These are phyloP conservation scores for Suhomyces prunicola DNA, from an alignment of 805 yeast species.

Conservation along the genomic window DNA sequence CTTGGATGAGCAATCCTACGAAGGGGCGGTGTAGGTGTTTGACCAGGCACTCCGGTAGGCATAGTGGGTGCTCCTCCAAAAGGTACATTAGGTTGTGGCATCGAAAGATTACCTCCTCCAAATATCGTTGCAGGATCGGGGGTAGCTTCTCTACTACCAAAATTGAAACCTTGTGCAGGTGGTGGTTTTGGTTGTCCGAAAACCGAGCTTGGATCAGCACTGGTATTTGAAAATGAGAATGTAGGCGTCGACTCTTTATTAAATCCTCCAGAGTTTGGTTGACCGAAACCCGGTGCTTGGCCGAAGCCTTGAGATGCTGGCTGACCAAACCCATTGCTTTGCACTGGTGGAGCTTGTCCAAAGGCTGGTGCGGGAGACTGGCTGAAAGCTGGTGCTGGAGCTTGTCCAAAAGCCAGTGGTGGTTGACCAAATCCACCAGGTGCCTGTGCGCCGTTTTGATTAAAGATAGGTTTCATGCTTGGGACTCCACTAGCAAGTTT, in stretches of 20 bases:
- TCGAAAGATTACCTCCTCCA: constrained; percentile 13
- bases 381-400: background rate
- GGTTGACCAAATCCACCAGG: constrained; percentile 1
- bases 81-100: constrained; percentile 2
- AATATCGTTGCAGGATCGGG: constrained; percentile 34
- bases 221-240: constrained; percentile 4
- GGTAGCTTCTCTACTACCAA: constrained; percentile 22
- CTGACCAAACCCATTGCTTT: constrained; percentile 1
- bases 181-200: constrained; percentile 5
- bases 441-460: constrained; percentile 1
- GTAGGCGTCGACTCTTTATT: constrained; percentile 5
- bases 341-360: background rate
- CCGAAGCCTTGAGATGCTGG: background rate
- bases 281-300: constrained; percentile 5
- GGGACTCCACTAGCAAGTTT: constrained; percentile 10
- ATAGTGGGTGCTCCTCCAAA: background rate
- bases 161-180: constrained; percentile 14
- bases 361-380: background rate
- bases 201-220: constrained; percentile 3
- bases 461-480: constrained; percentile 1
- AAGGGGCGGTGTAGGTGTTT: constrained; percentile 7
- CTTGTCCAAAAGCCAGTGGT: constrained; percentile 2
- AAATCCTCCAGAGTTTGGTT: background rate
- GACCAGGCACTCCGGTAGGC: constrained; percentile 1
- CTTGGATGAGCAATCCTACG: constrained; percentile 11